A percentile compares a stretch with the other conserved stretches of the same genome.
Conservation (phyloP, 2,329 filamentous ascomycete genomes). For the Fusarium sp. region DNA sequence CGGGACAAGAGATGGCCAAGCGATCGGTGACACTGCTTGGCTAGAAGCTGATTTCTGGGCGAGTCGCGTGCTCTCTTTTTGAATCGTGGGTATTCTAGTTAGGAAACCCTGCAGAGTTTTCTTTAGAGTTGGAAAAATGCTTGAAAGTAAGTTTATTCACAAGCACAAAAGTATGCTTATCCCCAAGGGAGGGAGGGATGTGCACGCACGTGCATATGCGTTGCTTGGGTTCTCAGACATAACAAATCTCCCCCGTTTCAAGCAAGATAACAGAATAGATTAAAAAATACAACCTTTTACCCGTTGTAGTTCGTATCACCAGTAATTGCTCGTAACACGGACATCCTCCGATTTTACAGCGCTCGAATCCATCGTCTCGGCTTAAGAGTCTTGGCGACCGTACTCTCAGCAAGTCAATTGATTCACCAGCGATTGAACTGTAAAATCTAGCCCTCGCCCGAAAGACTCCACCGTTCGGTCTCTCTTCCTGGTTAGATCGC, state of each 20-base stretch:
- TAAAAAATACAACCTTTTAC: background rate
- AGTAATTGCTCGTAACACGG: background rate
- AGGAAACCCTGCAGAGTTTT: background rate
- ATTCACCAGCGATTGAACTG: background rate
- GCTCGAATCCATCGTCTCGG: background rate
- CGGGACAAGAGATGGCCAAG: conserved; percentile 13
- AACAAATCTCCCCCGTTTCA: background rate
- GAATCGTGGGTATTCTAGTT: background rate
- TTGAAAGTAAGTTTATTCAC: conserved; percentile 3
- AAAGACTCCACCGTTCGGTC: conserved; percentile 25
- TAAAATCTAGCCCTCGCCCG: background rate
- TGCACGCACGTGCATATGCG: conserved; percentile 10
- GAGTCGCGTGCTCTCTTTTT: conserved; percentile 18
- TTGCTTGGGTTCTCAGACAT: background rate
- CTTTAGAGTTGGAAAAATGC: conserved; percentile 1
- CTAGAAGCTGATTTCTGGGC: conserved; percentile 23
- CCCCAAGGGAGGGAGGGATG: background rate
- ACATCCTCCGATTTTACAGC: background rate
- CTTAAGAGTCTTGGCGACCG: background rate
- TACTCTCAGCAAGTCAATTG: background rate
- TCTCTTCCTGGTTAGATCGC: conserved; percentile 18
- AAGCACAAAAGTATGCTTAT: conserved; percentile 9
- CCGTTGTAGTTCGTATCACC: background rate
- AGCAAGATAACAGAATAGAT: background rate
- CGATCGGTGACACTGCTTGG: conserved; percentile 11